phyloP scores from a whole-genome alignment of 2,329 filamentous ascomycete species.

The Trichoderma atrobrunneum region DNA sequence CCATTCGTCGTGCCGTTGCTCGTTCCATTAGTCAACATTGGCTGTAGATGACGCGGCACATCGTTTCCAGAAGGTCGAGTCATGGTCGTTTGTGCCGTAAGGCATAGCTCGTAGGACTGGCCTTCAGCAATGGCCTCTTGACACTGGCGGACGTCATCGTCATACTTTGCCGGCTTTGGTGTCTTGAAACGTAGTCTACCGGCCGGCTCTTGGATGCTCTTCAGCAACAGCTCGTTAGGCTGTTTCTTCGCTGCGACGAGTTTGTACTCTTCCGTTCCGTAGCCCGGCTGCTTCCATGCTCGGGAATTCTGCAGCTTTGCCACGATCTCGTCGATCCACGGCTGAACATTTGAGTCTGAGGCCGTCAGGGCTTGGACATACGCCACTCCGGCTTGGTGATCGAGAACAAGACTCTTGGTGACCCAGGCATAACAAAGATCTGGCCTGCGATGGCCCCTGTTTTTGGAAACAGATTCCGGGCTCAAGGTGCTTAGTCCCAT shows the following conservation, averaged over 20 bases:
- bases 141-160: conserved; percentile 63
- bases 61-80: conserved; percentile 43
- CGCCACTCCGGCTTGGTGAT: conserved; percentile 61
- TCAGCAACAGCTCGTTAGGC: conserved; percentile 23
- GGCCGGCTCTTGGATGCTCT: conserved; percentile 15
- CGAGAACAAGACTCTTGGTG: conserved; percentile 72
- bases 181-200: conserved; percentile 33
- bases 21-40: neutral
- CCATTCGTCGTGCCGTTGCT: neutral
- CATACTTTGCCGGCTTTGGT: conserved; percentile 54
- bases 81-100: conserved; percentile 73
- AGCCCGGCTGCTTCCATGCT: conserved; percentile 28
- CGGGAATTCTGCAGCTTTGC: conserved; percentile 33
- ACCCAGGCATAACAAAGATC: conserved; percentile 77
- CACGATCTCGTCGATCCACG: conserved; percentile 33
- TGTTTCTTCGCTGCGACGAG: neutral
- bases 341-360: conserved; percentile 26
- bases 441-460: conserved; percentile 47
- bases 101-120: conserved; percentile 81
- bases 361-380: conserved; percentile 56
- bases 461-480: conserved; percentile 27
- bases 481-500: conserved; percentile 57
- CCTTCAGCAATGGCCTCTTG: conserved; percentile 71
- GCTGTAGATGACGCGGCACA: conserved; percentile 34
- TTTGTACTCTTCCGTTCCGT: conserved; percentile 13